Percentiles rank a stretch among this genome's conserved stretches.
phyloP scores from a whole-genome alignment of 2,329 filamentous ascomycete genomes.

The Aaosphaeria pasadenensis region DNA sequence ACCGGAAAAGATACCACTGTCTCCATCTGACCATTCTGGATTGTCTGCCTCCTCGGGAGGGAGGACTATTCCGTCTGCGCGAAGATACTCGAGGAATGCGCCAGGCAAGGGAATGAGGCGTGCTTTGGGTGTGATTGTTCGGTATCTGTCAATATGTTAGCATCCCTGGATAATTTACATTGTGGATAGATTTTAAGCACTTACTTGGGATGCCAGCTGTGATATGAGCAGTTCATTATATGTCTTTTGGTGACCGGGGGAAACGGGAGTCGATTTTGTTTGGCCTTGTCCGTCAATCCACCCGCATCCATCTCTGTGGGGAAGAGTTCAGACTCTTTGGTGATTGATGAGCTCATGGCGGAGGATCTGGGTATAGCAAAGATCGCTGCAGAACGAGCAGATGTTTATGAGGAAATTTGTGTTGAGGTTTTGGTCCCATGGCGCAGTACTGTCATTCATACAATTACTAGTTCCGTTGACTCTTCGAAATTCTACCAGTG shows the following conservation, averaged over 20 bases:
- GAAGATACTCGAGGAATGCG: constrained; percentile 80
- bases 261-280: constrained; percentile 58
- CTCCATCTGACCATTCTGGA: constrained; percentile 45
- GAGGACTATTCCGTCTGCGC: constrained; percentile 87
- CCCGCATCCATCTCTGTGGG: constrained; percentile 1
- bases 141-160: constrained; percentile 57
- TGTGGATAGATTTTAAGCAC: constrained; percentile 36
- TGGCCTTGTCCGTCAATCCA: constrained; percentile 2
- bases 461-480: too few species aligned
- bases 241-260: constrained; percentile 81
- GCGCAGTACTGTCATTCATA: too few species aligned
- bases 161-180: not conserved
- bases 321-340: not conserved
- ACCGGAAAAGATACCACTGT: constrained; percentile 52
- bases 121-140: constrained; percentile 78
- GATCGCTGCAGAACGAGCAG: too few species aligned
- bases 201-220: constrained; percentile 81
- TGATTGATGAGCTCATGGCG: constrained; percentile 12
- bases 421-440: too few species aligned
- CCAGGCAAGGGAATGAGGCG: constrained; percentile 74
- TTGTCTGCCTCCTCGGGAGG: constrained; percentile 62
- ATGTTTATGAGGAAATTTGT: too few species aligned
- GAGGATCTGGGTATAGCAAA: not conserved
- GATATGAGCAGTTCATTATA: constrained; percentile 91
- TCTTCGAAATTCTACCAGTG: not conserved